These are phyloP conservation scores for Ogataea pini DNA, from an alignment of 805 yeast genomes.

Conservation along the genomic window DNA sequence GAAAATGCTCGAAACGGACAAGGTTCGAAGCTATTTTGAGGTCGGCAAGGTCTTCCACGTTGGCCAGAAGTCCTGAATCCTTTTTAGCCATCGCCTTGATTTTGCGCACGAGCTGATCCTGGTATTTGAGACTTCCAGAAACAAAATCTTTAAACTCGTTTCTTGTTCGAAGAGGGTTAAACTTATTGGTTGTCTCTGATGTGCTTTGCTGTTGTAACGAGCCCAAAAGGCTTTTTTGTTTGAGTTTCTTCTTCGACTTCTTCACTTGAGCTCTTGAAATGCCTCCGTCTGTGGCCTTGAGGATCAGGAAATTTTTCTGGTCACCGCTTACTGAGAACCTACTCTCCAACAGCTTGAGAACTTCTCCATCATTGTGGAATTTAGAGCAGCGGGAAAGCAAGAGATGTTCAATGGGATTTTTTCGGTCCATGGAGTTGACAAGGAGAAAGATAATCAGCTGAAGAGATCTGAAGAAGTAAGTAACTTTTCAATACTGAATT, in stretches of 20 bases:
- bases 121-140: constrained; percentile 39
- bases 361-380: constrained; percentile 36
- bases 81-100: constrained; percentile 32
- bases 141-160: constrained; percentile 45
- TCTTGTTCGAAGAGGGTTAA: constrained; percentile 33
- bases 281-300: constrained; percentile 40
- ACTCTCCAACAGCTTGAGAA: constrained; percentile 42
- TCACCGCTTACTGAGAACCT: constrained; percentile 48
- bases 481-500: background rate
- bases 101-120: constrained; percentile 40
- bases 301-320: constrained; percentile 46
- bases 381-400: constrained; percentile 46
- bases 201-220: constrained; percentile 2
- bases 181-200: constrained; percentile 20
- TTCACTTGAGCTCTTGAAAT: constrained; percentile 18
- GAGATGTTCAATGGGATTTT: constrained; percentile 46
- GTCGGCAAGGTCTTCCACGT: constrained; percentile 24
- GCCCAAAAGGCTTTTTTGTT: constrained; percentile 23
- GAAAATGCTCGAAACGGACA: constrained; percentile 48
- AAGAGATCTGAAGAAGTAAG: too few relatives aligned
- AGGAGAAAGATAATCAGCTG: too few relatives aligned
- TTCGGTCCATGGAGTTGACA: constrained; percentile 50
- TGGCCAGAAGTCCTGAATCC: constrained; percentile 24
- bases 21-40: constrained; percentile 27
- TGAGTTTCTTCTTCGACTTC: constrained; percentile 11